Base-by-base conservation (phyloP, 2,329 filamentous ascomycete species). In the Fusarium secorum region DNA sequence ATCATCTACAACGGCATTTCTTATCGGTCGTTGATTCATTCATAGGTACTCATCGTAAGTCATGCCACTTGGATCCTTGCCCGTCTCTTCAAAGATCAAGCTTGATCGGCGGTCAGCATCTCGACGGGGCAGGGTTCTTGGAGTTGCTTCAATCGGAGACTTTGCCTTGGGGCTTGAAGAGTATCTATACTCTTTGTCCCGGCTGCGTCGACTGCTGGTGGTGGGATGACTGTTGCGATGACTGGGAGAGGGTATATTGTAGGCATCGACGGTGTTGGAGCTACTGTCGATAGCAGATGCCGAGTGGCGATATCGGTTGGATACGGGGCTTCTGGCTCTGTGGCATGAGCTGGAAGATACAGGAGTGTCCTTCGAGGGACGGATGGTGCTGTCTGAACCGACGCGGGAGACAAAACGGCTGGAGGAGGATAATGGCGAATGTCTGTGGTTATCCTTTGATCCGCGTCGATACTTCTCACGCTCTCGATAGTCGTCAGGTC, bases 171-270 rank as follows among this genome's bases (percentile, higher is more conserved):
- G 74, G 11, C 74, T 68, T 48, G 79, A 78, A 26, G 76, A 75
- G 41, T 72, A 72, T 17, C 77, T 69, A 42, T 78, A 78, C 5
- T 77, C 75, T 13, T 78, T 76, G 26, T 76, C 75, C 18, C 78
- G 67, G 26, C 33, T 70, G 18, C 75, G 69, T 36, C 70, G 63
- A 20, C 71, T 48, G 54, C 68, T 67, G 41, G 61, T 57, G 22
- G 53, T 52, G 3, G 67, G 53, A 52, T 62, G 57, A 15, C 64
- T 59, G 22, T 61, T 60, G 1, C 63, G 51, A 30, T 69, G 59
- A 44, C 53, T 48, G 10, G 64, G 52, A 3, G 72, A 65, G 24
- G 59, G 64, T 11, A 64, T 36, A 11, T 68, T 60, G 46, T 74
- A 72, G 4, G 62, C 60, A 17, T 75, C 74, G 1, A 55, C 20